Percentiles rank a stretch among this genome's conserved stretches.
Evolutionary conservation across 73 alveolate genomes (phyloP).

Genomic region (Tetrahymena thermophila): DNA sequence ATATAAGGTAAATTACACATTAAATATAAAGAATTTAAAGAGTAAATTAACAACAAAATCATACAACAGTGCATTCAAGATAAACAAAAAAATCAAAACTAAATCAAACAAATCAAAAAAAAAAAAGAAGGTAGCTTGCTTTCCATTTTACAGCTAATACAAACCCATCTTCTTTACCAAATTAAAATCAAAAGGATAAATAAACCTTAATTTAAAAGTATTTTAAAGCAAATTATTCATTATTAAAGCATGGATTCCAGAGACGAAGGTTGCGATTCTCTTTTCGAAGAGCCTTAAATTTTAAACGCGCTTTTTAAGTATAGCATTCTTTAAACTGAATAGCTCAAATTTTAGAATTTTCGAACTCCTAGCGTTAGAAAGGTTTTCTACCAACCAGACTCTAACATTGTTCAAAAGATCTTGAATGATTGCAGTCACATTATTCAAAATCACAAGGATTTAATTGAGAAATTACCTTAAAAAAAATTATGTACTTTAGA

Average conservation of each 20-base stretch:
- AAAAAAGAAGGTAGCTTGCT: background rate
- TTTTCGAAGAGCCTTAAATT: background rate
- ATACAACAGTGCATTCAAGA: background rate
- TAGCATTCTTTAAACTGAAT: conserved; percentile 1
- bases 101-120: background rate
- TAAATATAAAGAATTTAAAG: background rate
- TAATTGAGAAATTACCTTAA: background rate
- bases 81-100: background rate
- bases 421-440: background rate
- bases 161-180: background rate
- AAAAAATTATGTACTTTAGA: background rate
- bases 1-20: background rate
- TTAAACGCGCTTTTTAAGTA: conserved; percentile 1
- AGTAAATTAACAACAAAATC: background rate
- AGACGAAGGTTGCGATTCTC: background rate
- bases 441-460: background rate
- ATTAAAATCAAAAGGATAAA: background rate
- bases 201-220: background rate
- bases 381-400: background rate
- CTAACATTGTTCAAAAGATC: background rate
- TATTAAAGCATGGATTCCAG: background rate
- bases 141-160: background rate
- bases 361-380: background rate
- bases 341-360: background rate
- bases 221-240: background rate